Conservation (phyloP, 75 land plant genomes). For the Cryptomeria japonica region DNA sequence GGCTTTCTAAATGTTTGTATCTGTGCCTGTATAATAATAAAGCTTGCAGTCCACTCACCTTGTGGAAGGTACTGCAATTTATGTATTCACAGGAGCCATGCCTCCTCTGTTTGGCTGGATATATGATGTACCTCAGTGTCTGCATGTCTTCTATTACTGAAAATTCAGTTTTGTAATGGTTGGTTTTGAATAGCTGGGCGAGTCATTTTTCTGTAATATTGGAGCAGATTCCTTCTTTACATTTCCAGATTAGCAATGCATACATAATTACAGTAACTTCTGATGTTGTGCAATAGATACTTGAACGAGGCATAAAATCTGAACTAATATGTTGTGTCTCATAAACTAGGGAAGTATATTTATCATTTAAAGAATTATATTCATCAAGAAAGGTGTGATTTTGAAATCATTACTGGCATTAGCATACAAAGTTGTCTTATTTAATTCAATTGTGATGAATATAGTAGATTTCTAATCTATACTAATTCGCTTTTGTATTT, state of each 20-base stretch:
- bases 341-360: too few relatives aligned
- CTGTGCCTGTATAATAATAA: background rate
- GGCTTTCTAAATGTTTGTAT: background rate
- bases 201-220: background rate
- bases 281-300: too few relatives aligned
- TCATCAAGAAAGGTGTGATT: too few relatives aligned
- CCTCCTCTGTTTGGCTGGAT: background rate
- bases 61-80: background rate
- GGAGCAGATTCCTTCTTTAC: background rate
- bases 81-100: background rate
- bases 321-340: too few relatives aligned
- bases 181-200: background rate
- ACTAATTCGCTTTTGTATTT: too few relatives aligned
- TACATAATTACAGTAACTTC: too few relatives aligned
- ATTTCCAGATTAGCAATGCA: background rate
- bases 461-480: too few relatives aligned
- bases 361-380: too few relatives aligned
- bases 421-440: too few relatives aligned
- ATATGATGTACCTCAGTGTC: background rate
- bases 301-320: too few relatives aligned
- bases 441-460: too few relatives aligned
- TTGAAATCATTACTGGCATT: too few relatives aligned
- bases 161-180: background rate
- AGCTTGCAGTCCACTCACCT: background rate
- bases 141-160: background rate